Evolutionary conservation across 2,329 filamentous ascomycete genomes (phyloP), one percentile per base, ranked within the genome.

Genomic region (Claviceps sorghi): DNA sequence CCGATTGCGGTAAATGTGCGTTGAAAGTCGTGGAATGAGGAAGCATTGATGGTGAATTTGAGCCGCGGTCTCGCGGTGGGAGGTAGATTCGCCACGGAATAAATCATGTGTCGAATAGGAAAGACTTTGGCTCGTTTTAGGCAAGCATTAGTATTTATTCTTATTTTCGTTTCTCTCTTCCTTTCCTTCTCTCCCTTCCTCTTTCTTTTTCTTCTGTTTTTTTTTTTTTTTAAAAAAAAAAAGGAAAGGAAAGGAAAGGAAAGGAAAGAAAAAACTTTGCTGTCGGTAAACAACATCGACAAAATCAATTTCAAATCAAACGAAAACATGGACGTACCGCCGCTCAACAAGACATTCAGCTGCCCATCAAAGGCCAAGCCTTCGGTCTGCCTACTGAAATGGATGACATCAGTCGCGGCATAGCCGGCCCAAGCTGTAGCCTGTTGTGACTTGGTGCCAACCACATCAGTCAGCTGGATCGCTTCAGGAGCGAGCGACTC

Each of bases 371-470:
- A 64, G 0, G 54, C 48, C 21, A n/a, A 30, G 2, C 62, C 62
- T 41, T 65, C 62, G 21, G 62, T 60, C 13, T 49, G 38, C 40
- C 58, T 58, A 11, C 56, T 54, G 2, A 65, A 36, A n/a, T 60
- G 58, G 26, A 65, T 38, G 2, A 64, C 43, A 50, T 65, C 62
- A 0, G 56, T 57, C 7, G 62, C 60, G 2, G 58, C 51, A 15
- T 59, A 57, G 3, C 46, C 51, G 32, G 50, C 49, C 60, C 59
- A 64, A 40, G 53, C 57, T 3, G 21, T 45, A 17, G 10, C 6
- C 17, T 41, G 10, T 3, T 8, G 5, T 48, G 21, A 6, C 19
- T 10, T 19, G 3, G 15, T 2, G 19, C 19, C 19, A n/a, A 48
- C 10, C 11, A 38, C 46, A 38, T 48, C 46, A 1, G 13, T 5